Base-by-base conservation (phyloP, 1,284 basidiomycete species). In the Ganoderma multipileum region DNA sequence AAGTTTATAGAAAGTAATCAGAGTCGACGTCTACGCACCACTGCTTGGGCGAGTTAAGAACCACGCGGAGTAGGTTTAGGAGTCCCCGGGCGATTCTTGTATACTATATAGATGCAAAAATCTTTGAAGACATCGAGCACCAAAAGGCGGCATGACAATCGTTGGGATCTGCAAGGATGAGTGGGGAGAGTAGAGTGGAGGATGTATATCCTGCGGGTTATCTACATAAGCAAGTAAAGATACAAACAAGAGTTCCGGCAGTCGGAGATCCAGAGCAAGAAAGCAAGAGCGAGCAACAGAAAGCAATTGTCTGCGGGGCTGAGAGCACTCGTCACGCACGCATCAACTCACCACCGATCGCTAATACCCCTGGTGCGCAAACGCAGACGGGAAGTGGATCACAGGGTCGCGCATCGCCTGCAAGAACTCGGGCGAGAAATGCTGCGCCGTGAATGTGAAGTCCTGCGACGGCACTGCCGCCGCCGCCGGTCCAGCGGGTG, bases 361-460 rank as follows among this genome's bases (percentile, higher is more conserved):
- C 55, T 38, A 58, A 38, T 36, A 58, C 33, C 55, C 55, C 33
- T 38, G 55, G 36, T 38, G 36, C 16, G 55, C 55, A 58, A 71
- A 72, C 50, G 60, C 62, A 30, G 71, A 71, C 26, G 75, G 75
- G 63, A 76, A 76, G 58, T 76, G 75, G 11, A 76, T 42, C 47
- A 73, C 60, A 9, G 75, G 75, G 63, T 73, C 66, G 18, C 75
- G 60, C 60, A 74, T 73, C 42, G 70, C 73, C 61, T 73, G 73
- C 63, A 76, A 12, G 33, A 76, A 76, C 42, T 73, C 70, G 11
- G 68, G 70, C 20, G 75, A 72, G 42, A 72, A 71, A 6, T 76
- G 70, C 61, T 73, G 67, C 54, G 67, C 44, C 26, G 58, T 47
- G 44, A 76, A 76, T 28, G 73, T 76, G 66, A 76, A 76, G 2